These are phyloP conservation scores for Salix brachista DNA, from an alignment of 345 rosid species.

Conservation along the genomic window DNA sequence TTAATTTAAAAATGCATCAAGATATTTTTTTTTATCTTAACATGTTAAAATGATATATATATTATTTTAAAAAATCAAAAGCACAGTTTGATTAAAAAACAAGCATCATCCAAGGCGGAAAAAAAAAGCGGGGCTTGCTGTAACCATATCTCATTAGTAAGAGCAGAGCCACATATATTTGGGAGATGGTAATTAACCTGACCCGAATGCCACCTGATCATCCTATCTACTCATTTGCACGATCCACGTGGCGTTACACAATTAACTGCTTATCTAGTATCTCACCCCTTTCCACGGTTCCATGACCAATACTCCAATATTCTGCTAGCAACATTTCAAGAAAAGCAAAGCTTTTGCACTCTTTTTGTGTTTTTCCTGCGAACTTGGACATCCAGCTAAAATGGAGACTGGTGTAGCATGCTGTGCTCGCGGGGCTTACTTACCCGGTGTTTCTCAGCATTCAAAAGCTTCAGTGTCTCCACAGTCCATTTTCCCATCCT, in stretches of 20 bases:
- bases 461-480: conserved; percentile 57
- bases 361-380: not conserved
- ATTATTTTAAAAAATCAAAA: no score
- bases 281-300: conserved; percentile 4
- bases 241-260: conserved; percentile 34
- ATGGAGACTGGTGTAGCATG: conserved; percentile 76
- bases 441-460: conserved; percentile 65
- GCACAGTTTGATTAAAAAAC: no score
- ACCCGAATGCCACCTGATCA: conserved; percentile 11
- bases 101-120: not conserved
- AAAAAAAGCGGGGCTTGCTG: not conserved
- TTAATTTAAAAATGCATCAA: no score
- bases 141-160: conserved; percentile 12
- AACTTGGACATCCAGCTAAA: not conserved
- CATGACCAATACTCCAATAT: not conserved
- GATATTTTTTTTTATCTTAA: no score
- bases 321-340: not conserved
- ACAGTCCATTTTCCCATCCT: conserved; percentile 50
- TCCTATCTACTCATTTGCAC: conserved; percentile 21
- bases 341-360: not conserved
- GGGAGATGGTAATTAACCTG: conserved; percentile 34
- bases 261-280: conserved; percentile 42
- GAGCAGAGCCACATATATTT: conserved; percentile 40
- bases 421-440: conserved; percentile 58
- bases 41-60: no score